Conservation (phyloP, 805 yeast genomes). For the Kluyveromyces dobzhanskii region DNA sequence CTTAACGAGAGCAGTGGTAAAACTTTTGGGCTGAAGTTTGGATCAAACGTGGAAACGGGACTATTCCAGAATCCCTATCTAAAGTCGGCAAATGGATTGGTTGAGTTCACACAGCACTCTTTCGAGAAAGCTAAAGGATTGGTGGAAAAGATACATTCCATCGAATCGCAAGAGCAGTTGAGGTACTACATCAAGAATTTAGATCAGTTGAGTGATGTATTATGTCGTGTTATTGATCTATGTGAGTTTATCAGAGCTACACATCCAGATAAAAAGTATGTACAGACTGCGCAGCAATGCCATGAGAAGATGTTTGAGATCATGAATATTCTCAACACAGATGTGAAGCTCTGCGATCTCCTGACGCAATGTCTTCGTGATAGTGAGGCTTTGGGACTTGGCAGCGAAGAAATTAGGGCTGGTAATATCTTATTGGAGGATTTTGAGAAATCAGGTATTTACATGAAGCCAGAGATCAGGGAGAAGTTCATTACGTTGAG, state of each 20-base stretch:
- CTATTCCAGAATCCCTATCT: conserved; percentile 68
- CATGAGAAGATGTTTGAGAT: conserved; percentile 86
- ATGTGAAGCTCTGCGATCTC: conserved; percentile 56
- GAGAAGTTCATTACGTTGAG: conserved; percentile 68
- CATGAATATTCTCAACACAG: conserved; percentile 88
- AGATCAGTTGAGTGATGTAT: conserved; percentile 77
- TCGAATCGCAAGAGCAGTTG: conserved; percentile 37
- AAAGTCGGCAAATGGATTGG: conserved; percentile 60
- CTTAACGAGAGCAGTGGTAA: conserved; percentile 4
- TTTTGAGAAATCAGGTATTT: conserved; percentile 84
- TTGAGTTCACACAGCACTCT: conserved; percentile 57
- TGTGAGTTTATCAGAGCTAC: conserved; percentile 87
- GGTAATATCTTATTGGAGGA: conserved; percentile 76
- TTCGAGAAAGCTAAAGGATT: conserved; percentile 56
- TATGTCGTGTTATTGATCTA: conserved; percentile 88
- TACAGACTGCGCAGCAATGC: conserved; percentile 74
- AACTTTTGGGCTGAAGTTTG: conserved; percentile 3
- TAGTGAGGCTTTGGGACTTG: conserved; percentile 33
- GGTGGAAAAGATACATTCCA: conserved; percentile 46
- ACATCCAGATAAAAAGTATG: conserved; percentile 68
- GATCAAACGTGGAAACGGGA: conserved; percentile 37
- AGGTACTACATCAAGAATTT: conserved; percentile 50
- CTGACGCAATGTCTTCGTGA: conserved; percentile 45
- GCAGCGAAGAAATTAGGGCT: conserved; percentile 71
- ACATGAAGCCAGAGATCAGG: conserved; percentile 58